Percentiles rank a stretch among this genome's conserved stretches.
Evolutionary conservation across 225 moss, liverwort and hornwort species (phyloP).

Genomic region (Takakia lepidozioides): DNA sequence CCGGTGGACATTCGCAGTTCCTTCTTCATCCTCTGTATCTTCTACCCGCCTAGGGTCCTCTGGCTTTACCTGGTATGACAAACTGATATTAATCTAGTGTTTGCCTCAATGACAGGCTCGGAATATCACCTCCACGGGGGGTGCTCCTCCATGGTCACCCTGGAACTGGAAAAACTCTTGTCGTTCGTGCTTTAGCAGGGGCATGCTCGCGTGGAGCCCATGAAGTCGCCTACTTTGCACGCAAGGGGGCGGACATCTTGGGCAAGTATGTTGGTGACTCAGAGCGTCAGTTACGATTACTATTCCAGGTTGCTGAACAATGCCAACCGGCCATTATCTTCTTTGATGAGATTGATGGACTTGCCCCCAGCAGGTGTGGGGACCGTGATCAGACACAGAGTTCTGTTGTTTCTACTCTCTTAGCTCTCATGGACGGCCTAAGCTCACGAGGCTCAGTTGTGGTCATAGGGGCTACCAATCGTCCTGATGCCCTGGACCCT

Average conservation of each 20-base stretch:
- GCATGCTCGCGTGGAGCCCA: slow-evolving; percentile 69
- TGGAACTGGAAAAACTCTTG: slow-evolving; percentile 79
- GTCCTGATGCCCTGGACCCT: slow-evolving; percentile 82
- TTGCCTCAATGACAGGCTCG: slow-evolving; percentile 46
- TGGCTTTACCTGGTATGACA: too few species aligned
- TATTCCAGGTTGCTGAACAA: slow-evolving; percentile 81
- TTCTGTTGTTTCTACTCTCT: slow-evolving; percentile 78
- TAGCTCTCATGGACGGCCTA: slow-evolving; percentile 78
- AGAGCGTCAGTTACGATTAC: slow-evolving; percentile 70
- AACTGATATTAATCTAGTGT: too few species aligned
- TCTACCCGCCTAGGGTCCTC: too few species aligned
- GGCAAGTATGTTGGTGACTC: slow-evolving; percentile 89
- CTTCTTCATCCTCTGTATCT: too few species aligned
- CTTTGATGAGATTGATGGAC: slow-evolving; percentile 89
- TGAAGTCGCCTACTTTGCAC: slow-evolving; percentile 73
- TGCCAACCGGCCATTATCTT: slow-evolving; percentile 80
- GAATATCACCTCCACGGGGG: slow-evolving; percentile 67
- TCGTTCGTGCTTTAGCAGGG: slow-evolving; percentile 75
- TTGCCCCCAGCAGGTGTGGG: slow-evolving; percentile 81
- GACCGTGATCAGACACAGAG: slow-evolving; percentile 84
- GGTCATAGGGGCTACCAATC: slow-evolving; percentile 82
- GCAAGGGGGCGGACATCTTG: slow-evolving; percentile 79
- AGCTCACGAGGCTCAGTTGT: slow-evolving; percentile 79
- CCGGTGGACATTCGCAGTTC: too few species aligned
- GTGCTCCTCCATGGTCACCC: slow-evolving; percentile 85